These are phyloP conservation scores for Euphrasia arctica DNA, from an alignment of 305 asterid genomes.

Conservation along the genomic window DNA sequence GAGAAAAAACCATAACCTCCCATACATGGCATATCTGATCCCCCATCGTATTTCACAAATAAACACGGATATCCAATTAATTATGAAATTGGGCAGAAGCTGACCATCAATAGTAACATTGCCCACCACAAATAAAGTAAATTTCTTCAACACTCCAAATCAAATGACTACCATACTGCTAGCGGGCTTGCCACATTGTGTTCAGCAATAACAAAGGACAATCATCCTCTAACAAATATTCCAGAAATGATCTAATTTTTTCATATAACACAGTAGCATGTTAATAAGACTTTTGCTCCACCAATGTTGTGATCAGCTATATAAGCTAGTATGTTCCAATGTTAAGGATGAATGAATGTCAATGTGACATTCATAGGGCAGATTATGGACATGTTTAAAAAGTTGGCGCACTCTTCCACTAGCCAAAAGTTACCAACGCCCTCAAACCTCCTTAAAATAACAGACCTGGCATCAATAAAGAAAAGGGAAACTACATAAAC, in stretches of 20 bases:
- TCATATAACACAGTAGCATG: conserved; percentile 22
- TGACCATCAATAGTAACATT: conserved; percentile 27
- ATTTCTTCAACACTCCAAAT: conserved; percentile 28
- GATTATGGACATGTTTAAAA: conserved; percentile 25
- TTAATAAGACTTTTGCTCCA: conserved; percentile 32
- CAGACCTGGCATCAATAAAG: conserved; percentile 28
- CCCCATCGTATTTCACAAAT: conserved; percentile 24
- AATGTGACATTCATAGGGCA: conserved; percentile 21
- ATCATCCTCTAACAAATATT: conserved; percentile 27
- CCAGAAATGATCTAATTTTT: conserved; percentile 27
- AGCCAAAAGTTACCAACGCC: conserved; percentile 29
- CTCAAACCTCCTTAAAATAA: conserved; percentile 30
- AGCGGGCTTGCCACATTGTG: conserved; percentile 21
- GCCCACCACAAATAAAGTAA: conserved; percentile 17
- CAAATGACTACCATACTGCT: conserved; percentile 25
- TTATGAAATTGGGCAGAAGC: conserved; percentile 27
- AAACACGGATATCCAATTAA: conserved; percentile 23
- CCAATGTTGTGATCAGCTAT: conserved; percentile 33
- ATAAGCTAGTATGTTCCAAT: conserved; percentile 30
- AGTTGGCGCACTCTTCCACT: conserved; percentile 28
- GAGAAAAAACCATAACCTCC: conserved; percentile 22
- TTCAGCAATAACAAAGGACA: conserved; percentile 26
- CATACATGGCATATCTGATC: conserved; percentile 23
- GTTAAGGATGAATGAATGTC: conserved; percentile 27
- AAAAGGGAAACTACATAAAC: conserved; percentile 24